Percentiles rank a stretch among this genome's conserved stretches.
Evolutionary conservation across 208 protist species (phyloP).

Genomic region (Leishmania amazonensis): DNA sequence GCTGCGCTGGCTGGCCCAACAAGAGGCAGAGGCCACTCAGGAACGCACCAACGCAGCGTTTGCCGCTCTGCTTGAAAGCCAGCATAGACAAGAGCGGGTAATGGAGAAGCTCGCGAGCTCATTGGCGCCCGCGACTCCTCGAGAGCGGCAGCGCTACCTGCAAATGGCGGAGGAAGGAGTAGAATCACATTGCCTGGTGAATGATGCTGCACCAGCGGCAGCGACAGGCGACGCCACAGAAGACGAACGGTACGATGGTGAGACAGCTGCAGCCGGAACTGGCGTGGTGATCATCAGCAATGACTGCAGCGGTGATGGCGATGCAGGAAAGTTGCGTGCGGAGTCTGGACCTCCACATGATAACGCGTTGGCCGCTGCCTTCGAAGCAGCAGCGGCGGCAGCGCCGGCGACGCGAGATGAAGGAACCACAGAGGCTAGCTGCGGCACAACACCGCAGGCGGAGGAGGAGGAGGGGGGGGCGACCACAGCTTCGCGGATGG

Average conservation of each 20-base stretch:
- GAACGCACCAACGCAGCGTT: constrained; percentile 1
- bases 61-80: constrained; percentile 1
- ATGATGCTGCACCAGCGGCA: background rate
- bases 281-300: background rate
- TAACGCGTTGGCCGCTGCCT: background rate
- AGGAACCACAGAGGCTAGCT: background rate
- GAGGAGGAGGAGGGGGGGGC: background rate
- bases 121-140: background rate
- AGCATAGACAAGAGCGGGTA: background rate
- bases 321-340: background rate
- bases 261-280: background rate
- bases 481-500: background rate
- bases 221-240: background rate
- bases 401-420: background rate
- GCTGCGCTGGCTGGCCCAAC: constrained; percentile 5
- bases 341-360: too few species aligned
- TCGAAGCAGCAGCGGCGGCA: background rate
- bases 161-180: background rate
- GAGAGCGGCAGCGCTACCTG: background rate
- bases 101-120: constrained; percentile 5
- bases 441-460: background rate
- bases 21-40: background rate
- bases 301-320: background rate
- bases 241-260: background rate
- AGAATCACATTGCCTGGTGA: background rate